Evolutionary conservation across 2,329 filamentous ascomycete genomes (phyloP), one percentile per base, ranked within the genome.

Genomic region (Eutypa lata): DNA sequence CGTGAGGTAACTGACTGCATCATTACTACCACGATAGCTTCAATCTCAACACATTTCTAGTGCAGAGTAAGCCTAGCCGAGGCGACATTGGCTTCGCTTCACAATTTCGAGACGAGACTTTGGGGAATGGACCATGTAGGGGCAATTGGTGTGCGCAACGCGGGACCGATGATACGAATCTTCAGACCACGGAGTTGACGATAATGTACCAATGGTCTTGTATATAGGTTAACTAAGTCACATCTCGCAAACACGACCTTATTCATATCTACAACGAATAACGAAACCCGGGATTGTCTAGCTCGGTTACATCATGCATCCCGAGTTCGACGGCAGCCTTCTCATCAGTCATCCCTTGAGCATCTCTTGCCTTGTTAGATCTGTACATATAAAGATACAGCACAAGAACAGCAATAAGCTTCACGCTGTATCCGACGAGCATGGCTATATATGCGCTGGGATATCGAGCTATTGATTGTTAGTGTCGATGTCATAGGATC

Each of bases 371-470:
- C 45, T 58, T 61, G 57, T 68, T 68, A 22, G 52, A 54, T 13
- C 58, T 56, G 50, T 53, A 65, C 66, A 68, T 68, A 56, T 66
- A 67, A 21, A 61, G 33, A 53, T 66, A 68, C 33, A 68, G 52
- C 10, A 61, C 54, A 10, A 67, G 45, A 42, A 68, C 55, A 46
- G 56, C 48, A 18, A 60, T 21, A 14, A 68, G 59, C 50, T 68
- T 68, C 3, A 66, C 57, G 0, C 55, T 49, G 53, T 68, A 68
- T 8, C 66, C 65, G 3, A 67, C 61, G 10, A 68, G 51, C 66
- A 68, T 68, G 33, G 65, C 66, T 26, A 68, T 59, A 53, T 68
- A 68, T 3, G 66, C 66, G 57, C 65, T 67, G 52, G 56, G 61
- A 51, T 68, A 68, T 26, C 61, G 45, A 21, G 66, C 65, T 67